These are phyloP conservation scores for Penicillium crystallinum DNA, from an alignment of 495 filamentous ascomycete genomes.

Conservation along the genomic window DNA sequence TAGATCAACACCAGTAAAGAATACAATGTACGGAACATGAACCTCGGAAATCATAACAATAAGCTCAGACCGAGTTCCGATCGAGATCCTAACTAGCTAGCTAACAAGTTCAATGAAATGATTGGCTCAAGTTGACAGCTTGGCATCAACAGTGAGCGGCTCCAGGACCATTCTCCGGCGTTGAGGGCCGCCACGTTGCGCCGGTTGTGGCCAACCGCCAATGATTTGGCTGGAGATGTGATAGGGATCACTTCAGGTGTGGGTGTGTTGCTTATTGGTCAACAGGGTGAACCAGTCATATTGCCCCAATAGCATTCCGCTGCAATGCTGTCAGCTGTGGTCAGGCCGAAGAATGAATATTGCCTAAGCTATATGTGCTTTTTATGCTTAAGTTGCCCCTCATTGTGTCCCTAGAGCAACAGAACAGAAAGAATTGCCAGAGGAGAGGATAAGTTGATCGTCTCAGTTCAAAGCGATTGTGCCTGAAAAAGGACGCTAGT, in stretches of 20 bases:
- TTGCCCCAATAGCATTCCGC: neutral
- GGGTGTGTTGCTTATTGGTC: conserved; percentile 5
- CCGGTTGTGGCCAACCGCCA: conserved; percentile 16
- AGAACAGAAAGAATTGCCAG: neutral
- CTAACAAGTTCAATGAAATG: neutral
- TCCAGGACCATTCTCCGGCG: conserved; percentile 23
- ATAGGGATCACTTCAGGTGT: conserved; percentile 9
- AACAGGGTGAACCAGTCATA: conserved; percentile 2
- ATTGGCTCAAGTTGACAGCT: conserved; percentile 12
- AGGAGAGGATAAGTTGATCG: too few relatives aligned
- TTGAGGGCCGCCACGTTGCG: conserved; percentile 8
- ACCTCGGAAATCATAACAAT: neutral
- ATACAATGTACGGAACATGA: neutral
- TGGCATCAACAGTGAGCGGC: conserved; percentile 21
- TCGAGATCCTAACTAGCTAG: neutral
- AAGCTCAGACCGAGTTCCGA: neutral
- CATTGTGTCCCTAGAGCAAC: neutral
- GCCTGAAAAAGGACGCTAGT: conserved; percentile 5
- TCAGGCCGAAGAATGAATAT: neutral
- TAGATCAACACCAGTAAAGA: too few relatives aligned
- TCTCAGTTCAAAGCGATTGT: neutral
- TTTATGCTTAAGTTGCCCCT: neutral
- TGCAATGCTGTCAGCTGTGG: neutral
- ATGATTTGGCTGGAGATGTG: conserved; percentile 20
- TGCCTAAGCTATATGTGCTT: neutral